Evolutionary conservation across 805 yeast species (phyloP), one percentile per base, ranked within the genome.

Genomic region (Schizosaccharomyces pombe): DNA sequence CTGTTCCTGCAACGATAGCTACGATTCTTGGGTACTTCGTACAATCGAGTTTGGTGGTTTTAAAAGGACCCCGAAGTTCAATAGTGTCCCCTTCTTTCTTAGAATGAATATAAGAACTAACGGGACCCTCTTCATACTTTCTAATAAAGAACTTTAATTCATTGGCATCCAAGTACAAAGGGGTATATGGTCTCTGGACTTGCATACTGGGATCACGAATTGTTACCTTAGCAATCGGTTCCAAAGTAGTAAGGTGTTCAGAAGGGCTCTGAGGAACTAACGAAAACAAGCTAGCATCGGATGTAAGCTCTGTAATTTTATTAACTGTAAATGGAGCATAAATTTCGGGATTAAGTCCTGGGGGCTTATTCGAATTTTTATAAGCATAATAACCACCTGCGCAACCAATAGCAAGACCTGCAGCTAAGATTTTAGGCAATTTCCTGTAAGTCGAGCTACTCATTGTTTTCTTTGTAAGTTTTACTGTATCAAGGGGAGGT

Each of bases 11-110:
- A 28, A 30, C 33, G 22, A 49, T 22, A 28, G 24, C 34, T 8
- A 49, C 16, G 33, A 49, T 49, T 19, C 53, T 24, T 9, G 53
- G 19, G 49, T 16, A 43, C 26, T 43, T 19, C 4, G 28, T 43
- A 2, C 5, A 9, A n/a, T 43, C 49, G 16, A 49, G 33, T n/a
- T 32, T 49, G 2, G 39, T 31, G 4, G 24, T 19, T 24, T 24
- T 24, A n/a, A 26, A 19, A 37, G 53, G 53, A 19, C 53, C 53
- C 16, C 53, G 53, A 19, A 49, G 33, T 29, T 28, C 33, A 9
- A 49, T 14, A 9, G 53, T 31, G 39, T 49, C 53, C 5, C 53
- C 53, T 19, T 22, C 26, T 32, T 49, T 30, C 39, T 19, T 24
- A 26, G 33, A 28, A 26, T 28, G 31, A 9, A 49, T 31, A 32